A percentile compares a stretch with the other conserved stretches of the same genome.
These are phyloP conservation scores for Trichosporon sp. DNA, from an alignment of 1,284 basidiomycete species.

Conservation along the genomic window DNA sequence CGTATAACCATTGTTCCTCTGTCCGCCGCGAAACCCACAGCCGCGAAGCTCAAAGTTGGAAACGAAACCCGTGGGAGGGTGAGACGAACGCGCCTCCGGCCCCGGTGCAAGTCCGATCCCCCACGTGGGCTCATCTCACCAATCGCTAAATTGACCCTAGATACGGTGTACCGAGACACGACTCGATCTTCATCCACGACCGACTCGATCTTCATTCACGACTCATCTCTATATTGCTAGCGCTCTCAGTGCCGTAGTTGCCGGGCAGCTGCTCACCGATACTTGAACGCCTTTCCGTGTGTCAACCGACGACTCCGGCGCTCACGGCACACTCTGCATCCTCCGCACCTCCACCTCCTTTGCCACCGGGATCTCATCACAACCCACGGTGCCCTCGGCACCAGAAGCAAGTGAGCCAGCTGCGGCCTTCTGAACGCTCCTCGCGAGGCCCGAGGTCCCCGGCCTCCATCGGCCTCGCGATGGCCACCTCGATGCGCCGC, in stretches of 20 bases:
- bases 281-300: not conserved
- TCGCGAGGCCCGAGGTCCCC: too few relatives aligned
- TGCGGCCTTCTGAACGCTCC: too few relatives aligned
- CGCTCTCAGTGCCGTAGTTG: not conserved
- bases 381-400: not conserved
- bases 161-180: not conserved
- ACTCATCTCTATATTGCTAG: not conserved
- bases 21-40: not conserved
- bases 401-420: not conserved
- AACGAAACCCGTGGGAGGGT: not conserved
- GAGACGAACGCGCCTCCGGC: not conserved
- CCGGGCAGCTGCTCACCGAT: not conserved
- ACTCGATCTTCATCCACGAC: not conserved
- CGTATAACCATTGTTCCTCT: not conserved
- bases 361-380: not conserved
- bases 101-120: not conserved
- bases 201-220: not conserved
- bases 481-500: not conserved
- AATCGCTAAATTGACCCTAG: not conserved
- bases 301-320: not conserved
- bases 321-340: not conserved
- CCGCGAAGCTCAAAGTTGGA: not conserved
- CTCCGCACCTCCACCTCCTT: not conserved
- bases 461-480: not conserved
- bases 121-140: not conserved